These are phyloP conservation scores for Podaxis sp. DNA, from an alignment of 768 basidiomycete genomes.

Conservation along the genomic window DNA sequence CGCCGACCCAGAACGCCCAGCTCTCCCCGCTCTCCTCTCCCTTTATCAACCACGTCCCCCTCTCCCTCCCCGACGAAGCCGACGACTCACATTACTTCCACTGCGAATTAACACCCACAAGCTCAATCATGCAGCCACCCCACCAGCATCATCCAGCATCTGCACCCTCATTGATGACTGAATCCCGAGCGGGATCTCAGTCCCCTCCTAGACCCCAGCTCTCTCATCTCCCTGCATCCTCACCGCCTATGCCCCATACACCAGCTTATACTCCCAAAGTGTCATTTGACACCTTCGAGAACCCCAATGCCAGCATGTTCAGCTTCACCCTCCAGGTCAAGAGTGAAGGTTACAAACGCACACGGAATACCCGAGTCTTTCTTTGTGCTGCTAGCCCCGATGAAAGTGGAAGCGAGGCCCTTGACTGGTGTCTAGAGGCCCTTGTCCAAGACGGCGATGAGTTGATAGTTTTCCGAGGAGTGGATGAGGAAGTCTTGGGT, in stretches of 20 bases:
- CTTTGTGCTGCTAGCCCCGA: slow-evolving; percentile 87
- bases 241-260: slow-evolving; percentile 20
- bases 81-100: slow-evolving; percentile 8
- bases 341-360: slow-evolving; percentile 75
- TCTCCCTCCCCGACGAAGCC: slow-evolving; percentile 10
- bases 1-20: slow-evolving; percentile 15
- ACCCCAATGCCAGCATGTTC: slow-evolving; percentile 79
- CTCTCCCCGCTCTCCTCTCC: slow-evolving; percentile 16
- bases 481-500: slow-evolving; percentile 87
- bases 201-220: slow-evolving; percentile 19
- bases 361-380: slow-evolving; percentile 80
- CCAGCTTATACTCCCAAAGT: slow-evolving; percentile 64
- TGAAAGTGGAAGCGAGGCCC: slow-evolving; percentile 83
- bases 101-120: slow-evolving; percentile 16
- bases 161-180: not conserved
- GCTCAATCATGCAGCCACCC: slow-evolving; percentile 9
- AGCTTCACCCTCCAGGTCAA: slow-evolving; percentile 86
- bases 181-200: slow-evolving; percentile 11
- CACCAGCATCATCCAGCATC: not conserved
- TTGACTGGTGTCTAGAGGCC: slow-evolving; percentile 90
- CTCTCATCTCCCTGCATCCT: slow-evolving; percentile 12
- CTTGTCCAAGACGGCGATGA: slow-evolving; percentile 91
- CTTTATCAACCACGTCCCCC: slow-evolving; percentile 12
- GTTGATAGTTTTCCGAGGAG: slow-evolving; percentile 86
- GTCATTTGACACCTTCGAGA: slow-evolving; percentile 87